Percentiles rank a stretch among this genome's conserved stretches.
These are phyloP conservation scores for Gliomastix tumulicola DNA, from an alignment of 2,329 filamentous ascomycete genomes.

Conservation along the genomic window DNA sequence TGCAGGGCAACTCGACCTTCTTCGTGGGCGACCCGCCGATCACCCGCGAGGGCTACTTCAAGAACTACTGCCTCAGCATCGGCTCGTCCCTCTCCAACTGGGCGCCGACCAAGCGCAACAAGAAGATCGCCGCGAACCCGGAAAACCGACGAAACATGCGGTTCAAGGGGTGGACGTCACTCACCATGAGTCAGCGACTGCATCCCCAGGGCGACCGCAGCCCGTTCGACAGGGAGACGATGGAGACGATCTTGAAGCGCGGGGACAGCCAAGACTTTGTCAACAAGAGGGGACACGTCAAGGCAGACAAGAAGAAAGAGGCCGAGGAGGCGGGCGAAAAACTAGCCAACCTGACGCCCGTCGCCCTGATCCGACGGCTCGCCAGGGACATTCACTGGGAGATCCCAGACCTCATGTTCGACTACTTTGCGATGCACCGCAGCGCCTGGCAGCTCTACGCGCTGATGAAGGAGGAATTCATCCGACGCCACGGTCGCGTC, in stretches of 20 bases:
- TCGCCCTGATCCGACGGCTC: neutral
- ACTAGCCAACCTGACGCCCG: neutral
- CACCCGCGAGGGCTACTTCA: constrained; percentile 12
- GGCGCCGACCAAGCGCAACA: constrained; percentile 6
- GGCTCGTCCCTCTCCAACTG: constrained; percentile 12
- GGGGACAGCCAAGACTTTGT: neutral
- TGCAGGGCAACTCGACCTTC: constrained; percentile 11
- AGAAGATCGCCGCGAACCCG: constrained; percentile 4
- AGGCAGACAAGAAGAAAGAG: neutral
- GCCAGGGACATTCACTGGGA: neutral
- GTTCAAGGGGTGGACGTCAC: constrained; percentile 3
- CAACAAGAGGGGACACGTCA: neutral
- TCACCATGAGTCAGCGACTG: neutral
- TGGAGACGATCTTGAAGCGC: neutral
- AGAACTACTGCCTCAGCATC: constrained; percentile 11
- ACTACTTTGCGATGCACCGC: neutral
- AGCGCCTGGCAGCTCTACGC: neutral
- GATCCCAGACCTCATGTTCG: neutral
- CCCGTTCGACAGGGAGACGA: neutral
- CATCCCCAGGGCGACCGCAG: neutral
- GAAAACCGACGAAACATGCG: constrained; percentile 9
- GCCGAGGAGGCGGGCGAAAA: neutral
- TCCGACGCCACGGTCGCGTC: neutral
- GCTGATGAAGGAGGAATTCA: too few relatives aligned
- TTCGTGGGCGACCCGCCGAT: constrained; percentile 11